Percentiles rank a stretch among this genome's conserved stretches.
Conservation (phyloP, 2,329 filamentous ascomycete genomes). For the Fusarium odoratissimum region DNA sequence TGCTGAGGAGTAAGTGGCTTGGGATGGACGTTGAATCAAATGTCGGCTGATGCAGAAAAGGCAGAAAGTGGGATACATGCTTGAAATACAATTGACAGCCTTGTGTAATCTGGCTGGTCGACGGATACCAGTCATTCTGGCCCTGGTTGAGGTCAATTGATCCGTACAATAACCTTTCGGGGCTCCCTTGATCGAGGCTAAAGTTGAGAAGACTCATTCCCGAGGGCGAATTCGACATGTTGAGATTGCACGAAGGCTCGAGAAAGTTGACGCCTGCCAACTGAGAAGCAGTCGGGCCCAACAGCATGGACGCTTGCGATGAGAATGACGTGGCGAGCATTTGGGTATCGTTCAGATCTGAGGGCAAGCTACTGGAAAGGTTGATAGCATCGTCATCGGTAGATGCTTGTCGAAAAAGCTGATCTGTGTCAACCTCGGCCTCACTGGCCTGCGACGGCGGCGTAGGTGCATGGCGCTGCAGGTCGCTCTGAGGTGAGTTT, state of each 20-base stretch:
- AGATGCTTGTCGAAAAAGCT: background rate
- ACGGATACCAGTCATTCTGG: conserved; percentile 43
- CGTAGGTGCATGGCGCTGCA: conserved; percentile 4
- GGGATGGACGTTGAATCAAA: conserved; percentile 18
- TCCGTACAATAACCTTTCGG: conserved; percentile 46
- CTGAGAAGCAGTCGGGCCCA: background rate
- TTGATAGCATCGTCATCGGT: background rate
- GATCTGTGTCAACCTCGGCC: background rate
- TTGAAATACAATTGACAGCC: conserved; percentile 12
- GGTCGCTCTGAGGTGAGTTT: background rate
- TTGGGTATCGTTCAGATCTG: background rate
- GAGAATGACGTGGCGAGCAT: background rate
- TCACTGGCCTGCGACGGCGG: conserved; percentile 1
- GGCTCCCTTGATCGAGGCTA: conserved; percentile 17
- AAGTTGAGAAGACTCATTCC: conserved; percentile 9
- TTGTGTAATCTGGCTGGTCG: background rate
- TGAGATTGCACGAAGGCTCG: background rate
- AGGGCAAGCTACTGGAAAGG: background rate
- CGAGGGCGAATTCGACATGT: background rate
- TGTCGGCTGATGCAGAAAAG: conserved; percentile 10
- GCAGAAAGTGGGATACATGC: conserved; percentile 4
- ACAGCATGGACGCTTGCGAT: background rate
- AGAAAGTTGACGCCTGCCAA: conserved; percentile 7
- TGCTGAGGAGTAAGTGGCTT: conserved; percentile 48
- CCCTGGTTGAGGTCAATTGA: conserved; percentile 48